These are phyloP conservation scores for Neostapfia colusana DNA, from an alignment of 176 grass and related monocot genomes.

Conservation along the genomic window DNA sequence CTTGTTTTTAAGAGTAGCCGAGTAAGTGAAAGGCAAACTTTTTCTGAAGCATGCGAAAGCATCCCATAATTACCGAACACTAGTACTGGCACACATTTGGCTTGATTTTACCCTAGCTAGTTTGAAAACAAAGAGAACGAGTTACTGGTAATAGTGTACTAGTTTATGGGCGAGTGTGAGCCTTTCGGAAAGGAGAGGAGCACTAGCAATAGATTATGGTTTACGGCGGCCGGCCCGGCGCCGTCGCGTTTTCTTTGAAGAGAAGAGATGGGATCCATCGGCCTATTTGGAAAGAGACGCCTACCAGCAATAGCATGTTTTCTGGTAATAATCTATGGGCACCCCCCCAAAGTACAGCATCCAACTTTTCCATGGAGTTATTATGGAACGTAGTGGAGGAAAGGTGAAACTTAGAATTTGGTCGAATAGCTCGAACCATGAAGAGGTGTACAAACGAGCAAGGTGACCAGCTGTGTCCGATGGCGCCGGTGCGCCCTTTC, in stretches of 20 bases:
- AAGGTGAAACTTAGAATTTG: background rate
- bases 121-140: background rate
- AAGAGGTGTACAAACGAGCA: no score
- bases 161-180: background rate
- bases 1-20: conserved; percentile 13
- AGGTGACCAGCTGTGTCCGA: no score
- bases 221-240: conserved; percentile 28
- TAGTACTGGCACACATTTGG: background rate
- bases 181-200: conserved; percentile 29
- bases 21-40: conserved; percentile 37
- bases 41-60: conserved; percentile 16
- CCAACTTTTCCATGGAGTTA: conserved; percentile 9
- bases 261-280: conserved; percentile 15
- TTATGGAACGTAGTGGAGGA: background rate
- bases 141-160: background rate
- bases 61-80: conserved; percentile 33
- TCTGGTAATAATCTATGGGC: background rate
- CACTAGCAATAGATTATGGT: conserved; percentile 38
- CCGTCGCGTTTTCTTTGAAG: conserved; percentile 1
- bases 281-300: background rate
- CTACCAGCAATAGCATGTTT: conserved; percentile 17
- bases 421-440: no score
- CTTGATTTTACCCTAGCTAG: conserved; percentile 28
- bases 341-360: background rate
- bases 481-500: background rate